phyloP scores from a whole-genome alignment of 116 monocot species.

The Dioscorea cayenensis region DNA sequence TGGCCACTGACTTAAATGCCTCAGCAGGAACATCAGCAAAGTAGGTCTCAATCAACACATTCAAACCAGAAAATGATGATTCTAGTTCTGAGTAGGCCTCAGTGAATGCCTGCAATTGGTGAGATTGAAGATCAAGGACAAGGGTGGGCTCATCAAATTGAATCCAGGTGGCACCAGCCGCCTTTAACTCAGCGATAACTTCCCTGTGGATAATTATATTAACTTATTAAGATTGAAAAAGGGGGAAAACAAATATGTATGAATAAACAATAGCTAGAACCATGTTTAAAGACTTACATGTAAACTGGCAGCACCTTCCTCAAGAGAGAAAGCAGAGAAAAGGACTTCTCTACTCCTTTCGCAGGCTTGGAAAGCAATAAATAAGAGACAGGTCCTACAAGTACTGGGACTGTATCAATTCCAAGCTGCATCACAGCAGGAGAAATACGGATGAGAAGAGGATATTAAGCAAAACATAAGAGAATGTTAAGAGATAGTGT shows the following conservation, averaged over 20 bases:
- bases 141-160: constrained; percentile 83
- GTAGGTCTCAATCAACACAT: constrained; percentile 73
- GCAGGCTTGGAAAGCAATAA: constrained; percentile 45
- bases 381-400: constrained; percentile 41
- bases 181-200: constrained; percentile 67
- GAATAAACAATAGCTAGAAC: background rate
- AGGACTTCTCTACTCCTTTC: constrained; percentile 44
- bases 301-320: constrained; percentile 28
- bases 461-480: no score
- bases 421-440: constrained; percentile 30
- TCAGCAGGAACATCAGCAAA: constrained; percentile 67
- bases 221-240: background rate
- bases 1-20: constrained; percentile 52
- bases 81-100: constrained; percentile 58
- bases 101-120: constrained; percentile 52
- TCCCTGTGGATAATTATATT: constrained; percentile 37
- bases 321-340: constrained; percentile 30
- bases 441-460: background rate
- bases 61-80: constrained; percentile 54
- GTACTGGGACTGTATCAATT: constrained; percentile 39
- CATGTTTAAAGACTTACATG: constrained; percentile 13
- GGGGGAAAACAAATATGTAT: background rate
- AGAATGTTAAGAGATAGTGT: no score
- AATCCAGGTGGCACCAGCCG: constrained; percentile 71
- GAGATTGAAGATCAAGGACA: constrained; percentile 57